Conservation (phyloP, 2,329 filamentous ascomycete species). For the Ascochyta lentis region DNA sequence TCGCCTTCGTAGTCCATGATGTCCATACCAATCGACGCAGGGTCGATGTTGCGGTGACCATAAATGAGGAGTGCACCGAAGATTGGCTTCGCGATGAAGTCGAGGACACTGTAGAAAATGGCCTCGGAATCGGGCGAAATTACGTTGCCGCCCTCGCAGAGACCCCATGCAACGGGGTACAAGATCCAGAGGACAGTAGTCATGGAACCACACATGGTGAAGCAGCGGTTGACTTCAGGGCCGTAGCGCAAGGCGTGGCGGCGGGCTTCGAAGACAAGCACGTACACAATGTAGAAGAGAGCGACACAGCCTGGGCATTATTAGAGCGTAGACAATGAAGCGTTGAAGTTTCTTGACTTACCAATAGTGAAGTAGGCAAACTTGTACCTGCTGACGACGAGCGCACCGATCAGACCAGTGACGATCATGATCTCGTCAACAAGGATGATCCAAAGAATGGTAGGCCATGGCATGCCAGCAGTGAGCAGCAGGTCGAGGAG, state of each 20-base stretch:
- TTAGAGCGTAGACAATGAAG: not conserved
- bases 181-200: conserved; percentile 69
- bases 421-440: conserved; percentile 72
- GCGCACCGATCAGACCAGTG: conserved; percentile 70
- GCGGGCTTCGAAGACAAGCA: conserved; percentile 64
- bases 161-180: conserved; percentile 68
- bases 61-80: conserved; percentile 68
- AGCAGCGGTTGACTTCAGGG: conserved; percentile 60
- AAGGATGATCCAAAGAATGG: conserved; percentile 67
- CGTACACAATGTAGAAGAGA: conserved; percentile 67
- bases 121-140: conserved; percentile 71
- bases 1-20: conserved; percentile 58
- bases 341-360: conserved; percentile 14
- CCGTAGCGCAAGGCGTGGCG: conserved; percentile 64
- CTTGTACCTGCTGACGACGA: conserved; percentile 68
- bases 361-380: conserved; percentile 70
- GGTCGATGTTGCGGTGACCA: conserved; percentile 68
- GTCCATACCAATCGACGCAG: conserved; percentile 61
- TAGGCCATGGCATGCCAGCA: conserved; percentile 69
- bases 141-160: conserved; percentile 69
- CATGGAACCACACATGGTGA: conserved; percentile 62
- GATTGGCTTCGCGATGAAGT: conserved; percentile 68
- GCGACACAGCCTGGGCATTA: conserved; percentile 44
- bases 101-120: conserved; percentile 72
- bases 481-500: conserved; percentile 69